Evolutionary conservation across 192 early-diverging fungal species (phyloP).

Genomic region (Coemansia biformis): DNA sequence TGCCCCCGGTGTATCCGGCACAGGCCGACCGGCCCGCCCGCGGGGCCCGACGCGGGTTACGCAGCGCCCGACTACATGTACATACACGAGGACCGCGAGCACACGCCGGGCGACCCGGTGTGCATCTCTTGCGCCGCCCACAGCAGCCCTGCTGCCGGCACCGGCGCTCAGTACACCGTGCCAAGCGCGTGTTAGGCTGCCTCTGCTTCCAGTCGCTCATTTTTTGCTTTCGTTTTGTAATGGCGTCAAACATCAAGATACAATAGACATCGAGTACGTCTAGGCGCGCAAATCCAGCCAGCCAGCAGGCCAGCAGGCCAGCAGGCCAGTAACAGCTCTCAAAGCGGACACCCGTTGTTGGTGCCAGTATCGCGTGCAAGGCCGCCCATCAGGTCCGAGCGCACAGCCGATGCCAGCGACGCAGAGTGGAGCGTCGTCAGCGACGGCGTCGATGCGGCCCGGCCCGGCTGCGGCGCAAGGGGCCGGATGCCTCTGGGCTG

Average conservation of each 20-base stretch:
- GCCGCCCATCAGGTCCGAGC: conserved; percentile 18
- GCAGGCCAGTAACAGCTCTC: neutral
- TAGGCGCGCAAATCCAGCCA: too few species aligned
- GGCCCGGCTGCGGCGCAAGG: conserved; percentile 10
- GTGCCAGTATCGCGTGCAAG: conserved; percentile 6
- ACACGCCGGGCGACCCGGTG: conserved; percentile 14
- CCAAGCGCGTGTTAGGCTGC: neutral
- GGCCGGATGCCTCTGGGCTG: neutral
- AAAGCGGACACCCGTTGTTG: conserved; percentile 6
- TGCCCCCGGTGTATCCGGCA: conserved; percentile 31
- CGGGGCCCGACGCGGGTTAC: neutral
- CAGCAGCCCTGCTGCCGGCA: neutral
- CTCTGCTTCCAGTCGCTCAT: neutral
- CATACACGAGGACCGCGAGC: conserved; percentile 26
- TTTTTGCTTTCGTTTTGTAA: neutral
- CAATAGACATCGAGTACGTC: too few species aligned
- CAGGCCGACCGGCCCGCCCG: neutral
- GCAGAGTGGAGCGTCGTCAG: conserved; percentile 24
- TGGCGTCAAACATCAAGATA: too few species aligned
- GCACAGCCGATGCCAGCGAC: conserved; percentile 20
- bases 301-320: too few species aligned
- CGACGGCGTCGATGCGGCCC: conserved; percentile 30
- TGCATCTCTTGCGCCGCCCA: conserved; percentile 28
- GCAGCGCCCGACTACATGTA: conserved; percentile 30
- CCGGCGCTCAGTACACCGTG: neutral